A percentile compares a stretch with the other conserved stretches of the same genome.
phyloP scores from a whole-genome alignment of 441 rosid genomes.

The Gossypium lobatum region DNA sequence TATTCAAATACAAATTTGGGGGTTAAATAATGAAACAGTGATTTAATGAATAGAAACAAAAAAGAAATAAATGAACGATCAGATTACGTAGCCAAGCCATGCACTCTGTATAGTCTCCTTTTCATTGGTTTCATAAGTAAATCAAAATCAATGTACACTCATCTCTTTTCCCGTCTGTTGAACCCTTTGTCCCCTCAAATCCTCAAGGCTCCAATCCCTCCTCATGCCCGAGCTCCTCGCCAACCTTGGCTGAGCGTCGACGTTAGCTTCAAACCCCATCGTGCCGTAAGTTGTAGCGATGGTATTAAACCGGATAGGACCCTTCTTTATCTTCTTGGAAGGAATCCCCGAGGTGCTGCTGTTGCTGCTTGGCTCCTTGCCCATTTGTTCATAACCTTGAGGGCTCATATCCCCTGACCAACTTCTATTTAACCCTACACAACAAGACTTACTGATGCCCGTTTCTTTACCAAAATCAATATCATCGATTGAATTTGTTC shows the following conservation, averaged over 20 bases:
- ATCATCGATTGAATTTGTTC: conserved; percentile 31
- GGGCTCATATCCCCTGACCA: conserved; percentile 51
- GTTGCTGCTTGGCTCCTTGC: conserved; percentile 18
- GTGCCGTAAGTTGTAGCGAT: conserved; percentile 14
- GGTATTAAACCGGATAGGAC: conserved; percentile 31
- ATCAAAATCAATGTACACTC: not conserved
- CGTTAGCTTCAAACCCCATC: conserved; percentile 13
- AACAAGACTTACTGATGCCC: not conserved
- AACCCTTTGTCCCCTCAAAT: conserved; percentile 37
- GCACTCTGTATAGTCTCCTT: not conserved
- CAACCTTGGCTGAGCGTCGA: conserved; percentile 44
- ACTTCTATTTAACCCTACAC: conserved; percentile 26
- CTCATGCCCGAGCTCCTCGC: conserved; percentile 72
- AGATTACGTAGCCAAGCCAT: not conserved
- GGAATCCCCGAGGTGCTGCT: not conserved
- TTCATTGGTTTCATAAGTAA: not conserved
- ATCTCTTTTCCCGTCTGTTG: conserved; percentile 12
- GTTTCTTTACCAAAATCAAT: conserved; percentile 12
- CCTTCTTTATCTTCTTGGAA: conserved; percentile 31
- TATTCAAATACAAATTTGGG: not conserved
- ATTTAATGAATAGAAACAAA: not conserved
- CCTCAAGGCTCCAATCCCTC: conserved; percentile 92
- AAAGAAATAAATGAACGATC: not conserved
- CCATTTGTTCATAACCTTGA: conserved; percentile 21
- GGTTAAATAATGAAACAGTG: not conserved